Conservation (phyloP, 148 eudicot species). For the Silene uniflora region DNA sequence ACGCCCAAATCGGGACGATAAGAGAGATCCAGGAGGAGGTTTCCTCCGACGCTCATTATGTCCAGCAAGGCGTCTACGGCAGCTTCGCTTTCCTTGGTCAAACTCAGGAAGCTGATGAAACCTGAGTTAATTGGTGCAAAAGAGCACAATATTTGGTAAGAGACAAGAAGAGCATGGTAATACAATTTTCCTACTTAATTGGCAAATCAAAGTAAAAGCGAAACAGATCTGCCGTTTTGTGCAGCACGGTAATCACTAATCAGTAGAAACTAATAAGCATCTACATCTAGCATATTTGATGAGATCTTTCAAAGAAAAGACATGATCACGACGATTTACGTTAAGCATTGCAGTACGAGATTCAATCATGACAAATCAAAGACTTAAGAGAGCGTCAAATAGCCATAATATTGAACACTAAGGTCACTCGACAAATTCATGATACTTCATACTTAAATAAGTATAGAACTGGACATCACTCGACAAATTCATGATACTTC, state of each 20-base stretch:
- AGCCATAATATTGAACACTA: too few species aligned
- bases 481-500: too few species aligned
- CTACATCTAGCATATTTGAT: neutral
- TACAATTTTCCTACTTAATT: neutral
- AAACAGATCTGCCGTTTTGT: neutral
- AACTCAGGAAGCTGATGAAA: conserved; percentile 86
- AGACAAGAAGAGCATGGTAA: neutral
- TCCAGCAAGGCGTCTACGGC: conserved; percentile 89
- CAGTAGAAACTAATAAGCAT: too few species aligned
- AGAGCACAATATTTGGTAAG: neutral
- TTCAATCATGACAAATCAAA: neutral
- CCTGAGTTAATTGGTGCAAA: conserved; percentile 35
- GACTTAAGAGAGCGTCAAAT: neutral
- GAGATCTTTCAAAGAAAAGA: neutral
- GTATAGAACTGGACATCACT: too few species aligned
- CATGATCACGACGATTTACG: neutral
- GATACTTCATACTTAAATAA: too few species aligned
- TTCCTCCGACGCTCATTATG: conserved; percentile 97
- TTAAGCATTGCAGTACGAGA: conserved; percentile 1
- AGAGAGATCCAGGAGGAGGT: conserved; percentile 71
- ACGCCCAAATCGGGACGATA: conserved; percentile 62
- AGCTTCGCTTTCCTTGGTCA: conserved; percentile 88
- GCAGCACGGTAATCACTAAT: neutral
- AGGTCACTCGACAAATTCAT: too few species aligned
- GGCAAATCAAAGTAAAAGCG: neutral